Evolutionary conservation across 495 filamentous ascomycete genomes (phyloP), one percentile per base, ranked within the genome.

Genomic region (Lentithecium fluviatile): DNA sequence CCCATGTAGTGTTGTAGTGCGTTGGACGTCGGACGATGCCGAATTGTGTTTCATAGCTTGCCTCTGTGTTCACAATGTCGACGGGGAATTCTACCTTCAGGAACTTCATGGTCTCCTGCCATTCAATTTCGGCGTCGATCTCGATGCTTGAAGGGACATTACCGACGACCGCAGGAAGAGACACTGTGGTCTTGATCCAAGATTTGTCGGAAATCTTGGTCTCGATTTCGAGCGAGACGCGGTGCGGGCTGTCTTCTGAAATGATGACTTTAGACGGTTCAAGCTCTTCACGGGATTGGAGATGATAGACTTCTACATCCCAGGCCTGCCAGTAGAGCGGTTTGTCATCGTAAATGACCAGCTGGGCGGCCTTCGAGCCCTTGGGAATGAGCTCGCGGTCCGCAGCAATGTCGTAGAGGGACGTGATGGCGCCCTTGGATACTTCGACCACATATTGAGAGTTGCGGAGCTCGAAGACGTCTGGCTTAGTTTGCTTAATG

Each of bases 21-120:
- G 94, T 98, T 8, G 94, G 91, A 40, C 94, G 85, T 61, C 81
- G 80, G 61, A 95, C 82, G 56, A 96, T 83, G 63, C 94, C 95
- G 66, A 89, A 98, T 70, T 95, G 90, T 24, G 91, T 95, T 70
- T 97, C 94, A 69, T 97, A 97, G n/a, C 85, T 89, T 11, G 93
- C 93, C 72, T 96, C 90, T 0, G 90, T 96, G 71, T 93, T 95
- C 60, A 84, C 80, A 52, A 98, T 79, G 73, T 96, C 90, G 38
- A 96, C 92, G 0, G 94, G 94, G 75, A 98, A 97, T 73, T 98
- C 94, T 52, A 97, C 93, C 79, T 98, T 98, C 66, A 98, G 83
- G 82, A 97, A 96, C 71, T 95, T 96, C 90, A 91, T 96, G 1
- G 80, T 89, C 73, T 98, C 94, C 63, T 82, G 83, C 94, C 94